These are phyloP conservation scores for Coemansia biformis DNA, from an alignment of 192 early-diverging fungal genomes.

Conservation along the genomic window DNA sequence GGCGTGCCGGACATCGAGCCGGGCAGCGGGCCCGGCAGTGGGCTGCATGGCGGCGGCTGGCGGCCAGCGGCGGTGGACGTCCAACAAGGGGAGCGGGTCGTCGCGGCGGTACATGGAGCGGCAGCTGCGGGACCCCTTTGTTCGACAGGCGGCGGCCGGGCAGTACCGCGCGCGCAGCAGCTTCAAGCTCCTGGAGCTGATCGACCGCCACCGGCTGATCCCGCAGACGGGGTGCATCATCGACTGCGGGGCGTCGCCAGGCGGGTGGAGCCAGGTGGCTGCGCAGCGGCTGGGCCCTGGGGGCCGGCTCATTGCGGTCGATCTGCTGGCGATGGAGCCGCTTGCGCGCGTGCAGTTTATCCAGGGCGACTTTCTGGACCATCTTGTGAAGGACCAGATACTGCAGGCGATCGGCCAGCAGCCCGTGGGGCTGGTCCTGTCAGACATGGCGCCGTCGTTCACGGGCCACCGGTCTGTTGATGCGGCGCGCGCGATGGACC, in stretches of 20 bases:
- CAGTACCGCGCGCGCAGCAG: conserved; percentile 68
- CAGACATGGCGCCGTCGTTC: conserved; percentile 81
- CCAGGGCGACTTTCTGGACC: conserved; percentile 63
- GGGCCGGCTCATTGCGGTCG: conserved; percentile 58
- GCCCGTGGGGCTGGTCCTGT: conserved; percentile 50
- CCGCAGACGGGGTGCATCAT: conserved; percentile 39
- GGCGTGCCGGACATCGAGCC: too few species aligned
- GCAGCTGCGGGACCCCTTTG: conserved; percentile 64
- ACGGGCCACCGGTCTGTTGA: conserved; percentile 66
- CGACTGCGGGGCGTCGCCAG: conserved; percentile 69
- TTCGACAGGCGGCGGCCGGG: conserved; percentile 51
- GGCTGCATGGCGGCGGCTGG: too few species aligned
- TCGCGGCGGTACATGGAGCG: conserved; percentile 62
- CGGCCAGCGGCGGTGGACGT: too few species aligned
- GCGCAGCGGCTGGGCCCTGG: conserved; percentile 27
- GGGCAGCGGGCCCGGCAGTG: too few species aligned
- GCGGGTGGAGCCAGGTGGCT: conserved; percentile 74
- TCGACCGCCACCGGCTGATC: conserved; percentile 49
- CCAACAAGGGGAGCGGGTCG: conserved; percentile 37
- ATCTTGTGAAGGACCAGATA: conserved; percentile 34
- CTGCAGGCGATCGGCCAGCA: conserved; percentile 20
- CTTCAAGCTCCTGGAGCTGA: conserved; percentile 64
- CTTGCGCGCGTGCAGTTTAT: conserved; percentile 61
- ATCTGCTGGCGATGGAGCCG: conserved; percentile 63
- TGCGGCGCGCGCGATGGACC: conserved; percentile 56